These are phyloP conservation scores for Cyberlindnera euphorbiiphila DNA, from an alignment of 805 yeast genomes.

Conservation along the genomic window DNA sequence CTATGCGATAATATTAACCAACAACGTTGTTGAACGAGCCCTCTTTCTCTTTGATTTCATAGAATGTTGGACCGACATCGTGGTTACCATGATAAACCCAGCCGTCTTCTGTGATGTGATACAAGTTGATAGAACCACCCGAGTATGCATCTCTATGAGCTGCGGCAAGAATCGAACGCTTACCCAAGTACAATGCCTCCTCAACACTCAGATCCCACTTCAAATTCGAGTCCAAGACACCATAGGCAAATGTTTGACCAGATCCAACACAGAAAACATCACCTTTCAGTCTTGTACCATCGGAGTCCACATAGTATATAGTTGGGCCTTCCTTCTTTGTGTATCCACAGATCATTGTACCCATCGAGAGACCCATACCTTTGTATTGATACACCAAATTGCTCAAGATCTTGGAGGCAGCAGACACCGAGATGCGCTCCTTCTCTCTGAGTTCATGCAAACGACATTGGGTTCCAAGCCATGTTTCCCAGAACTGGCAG, in stretches of 20 bases:
- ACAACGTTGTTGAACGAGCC: slow-evolving; percentile 78
- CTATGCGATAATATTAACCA: slow-evolving; percentile 34
- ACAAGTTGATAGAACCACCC: slow-evolving; percentile 93
- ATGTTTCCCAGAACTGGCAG: slow-evolving; percentile 98
- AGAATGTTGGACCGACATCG: slow-evolving; percentile 85
- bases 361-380: slow-evolving; percentile 99
- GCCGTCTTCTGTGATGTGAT: slow-evolving; percentile 89
- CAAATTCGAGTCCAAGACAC: slow-evolving; percentile 91
- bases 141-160: slow-evolving; percentile 98
- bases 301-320: slow-evolving; percentile 93
- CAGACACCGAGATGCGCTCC: slow-evolving; percentile 92
- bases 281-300: slow-evolving; percentile 93
- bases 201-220: slow-evolving; percentile 90
- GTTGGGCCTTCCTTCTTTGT: slow-evolving; percentile 95
- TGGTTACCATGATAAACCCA: slow-evolving; percentile 96
- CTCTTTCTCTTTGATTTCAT: slow-evolving; percentile 87
- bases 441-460: slow-evolving; percentile 91
- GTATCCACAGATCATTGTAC: slow-evolving; percentile 98
- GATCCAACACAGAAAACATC: slow-evolving; percentile 97
- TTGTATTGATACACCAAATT: slow-evolving; percentile 90
- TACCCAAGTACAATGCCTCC: slow-evolving; percentile 91
- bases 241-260: slow-evolving; percentile 98
- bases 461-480: slow-evolving; percentile 97
- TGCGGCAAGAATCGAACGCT: slow-evolving; percentile 94
- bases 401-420: slow-evolving; percentile 90